Percentiles rank a stretch among this genome's conserved stretches.
phyloP scores from a whole-genome alignment of 768 basidiomycete genomes.

The Hemileccinum rubropunctum region DNA sequence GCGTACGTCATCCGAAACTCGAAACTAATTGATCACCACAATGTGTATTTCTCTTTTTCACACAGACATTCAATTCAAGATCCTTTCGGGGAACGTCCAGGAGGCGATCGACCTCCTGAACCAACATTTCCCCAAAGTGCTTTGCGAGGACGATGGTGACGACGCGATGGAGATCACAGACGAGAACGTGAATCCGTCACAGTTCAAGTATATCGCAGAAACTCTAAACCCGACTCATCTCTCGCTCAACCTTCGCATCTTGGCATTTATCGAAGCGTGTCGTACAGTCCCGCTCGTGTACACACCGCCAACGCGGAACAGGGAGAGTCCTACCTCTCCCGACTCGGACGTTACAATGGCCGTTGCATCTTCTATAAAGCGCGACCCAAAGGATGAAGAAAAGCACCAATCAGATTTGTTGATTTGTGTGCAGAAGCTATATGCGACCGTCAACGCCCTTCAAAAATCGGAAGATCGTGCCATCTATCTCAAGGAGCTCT shows the following conservation, averaged over 20 bases:
- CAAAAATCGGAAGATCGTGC: slow-evolving; percentile 52
- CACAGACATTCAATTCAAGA: slow-evolving; percentile 64
- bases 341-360: slow-evolving; percentile 11
- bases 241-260: slow-evolving; percentile 80
- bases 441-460: slow-evolving; percentile 58
- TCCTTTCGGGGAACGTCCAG: slow-evolving; percentile 75
- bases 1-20: slow-evolving; percentile 37
- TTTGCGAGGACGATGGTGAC: slow-evolving; percentile 32
- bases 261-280: slow-evolving; percentile 83
- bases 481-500: slow-evolving; percentile 66
- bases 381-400: slow-evolving; percentile 34
- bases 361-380: slow-evolving; percentile 3
- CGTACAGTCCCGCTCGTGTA: slow-evolving; percentile 65
- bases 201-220: slow-evolving; percentile 49
- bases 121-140: slow-evolving; percentile 71
- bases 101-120: slow-evolving; percentile 67
- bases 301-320: slow-evolving; percentile 19
- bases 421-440: slow-evolving; percentile 62
- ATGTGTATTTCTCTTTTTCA: not conserved
- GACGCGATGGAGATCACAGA: slow-evolving; percentile 17
- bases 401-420: slow-evolving; percentile 47
- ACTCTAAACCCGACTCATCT: slow-evolving; percentile 77
- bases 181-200: slow-evolving; percentile 30
- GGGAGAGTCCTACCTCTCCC: slow-evolving; percentile 4
- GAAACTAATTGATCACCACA: not conserved